Conservation (phyloP, 108 stramenopile genomes). For the Nitzschia sp. region DNA sequence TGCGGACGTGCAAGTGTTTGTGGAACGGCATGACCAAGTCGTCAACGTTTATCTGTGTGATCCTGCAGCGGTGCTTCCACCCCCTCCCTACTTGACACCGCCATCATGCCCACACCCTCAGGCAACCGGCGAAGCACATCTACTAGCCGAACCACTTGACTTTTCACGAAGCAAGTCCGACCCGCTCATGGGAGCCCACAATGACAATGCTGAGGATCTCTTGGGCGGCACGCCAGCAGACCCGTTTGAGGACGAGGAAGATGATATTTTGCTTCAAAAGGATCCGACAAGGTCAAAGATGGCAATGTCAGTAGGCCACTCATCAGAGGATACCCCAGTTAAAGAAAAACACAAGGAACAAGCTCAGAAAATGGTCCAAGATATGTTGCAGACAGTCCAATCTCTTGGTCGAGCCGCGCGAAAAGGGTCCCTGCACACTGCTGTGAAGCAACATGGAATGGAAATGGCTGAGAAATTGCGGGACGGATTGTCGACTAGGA, state of each 20-base stretch:
- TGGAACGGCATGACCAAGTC: slow-evolving; percentile 52
- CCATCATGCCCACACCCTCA: not conserved
- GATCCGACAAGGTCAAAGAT: no score
- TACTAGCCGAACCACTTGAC: not conserved
- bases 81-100: slow-evolving; percentile 20
- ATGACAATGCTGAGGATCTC: no score
- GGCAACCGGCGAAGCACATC: not conserved
- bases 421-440: slow-evolving; percentile 31
- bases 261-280: not conserved
- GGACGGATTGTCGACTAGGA: slow-evolving; percentile 29
- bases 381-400: slow-evolving; percentile 51
- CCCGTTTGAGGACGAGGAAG: not conserved
- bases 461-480: slow-evolving; percentile 35
- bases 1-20: slow-evolving; percentile 60
- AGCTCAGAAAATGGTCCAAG: slow-evolving; percentile 50
- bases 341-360: slow-evolving; percentile 27
- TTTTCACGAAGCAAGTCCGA: slow-evolving; percentile 2
- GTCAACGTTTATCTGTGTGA: slow-evolving; percentile 63
- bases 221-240: no score
- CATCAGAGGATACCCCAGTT: not conserved
- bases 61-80: slow-evolving; percentile 35
- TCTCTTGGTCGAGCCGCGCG: slow-evolving; percentile 47
- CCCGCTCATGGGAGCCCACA: not conserved
- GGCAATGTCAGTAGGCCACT: no score
- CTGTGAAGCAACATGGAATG: slow-evolving; percentile 41